These are phyloP conservation scores for Anaeromyces robustus DNA, from an alignment of 192 early-diverging fungal genomes.

Conservation along the genomic window DNA sequence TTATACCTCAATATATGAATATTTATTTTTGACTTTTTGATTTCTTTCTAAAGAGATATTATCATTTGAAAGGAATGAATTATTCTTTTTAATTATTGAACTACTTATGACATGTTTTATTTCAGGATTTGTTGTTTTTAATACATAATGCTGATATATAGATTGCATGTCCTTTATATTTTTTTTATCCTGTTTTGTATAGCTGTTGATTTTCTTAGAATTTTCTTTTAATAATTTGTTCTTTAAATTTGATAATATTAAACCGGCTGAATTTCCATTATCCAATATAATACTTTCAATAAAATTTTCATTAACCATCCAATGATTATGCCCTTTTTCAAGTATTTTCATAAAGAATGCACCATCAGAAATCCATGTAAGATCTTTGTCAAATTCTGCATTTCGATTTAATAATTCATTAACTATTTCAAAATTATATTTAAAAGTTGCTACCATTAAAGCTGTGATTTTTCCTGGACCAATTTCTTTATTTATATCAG, in stretches of 20 bases:
- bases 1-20: not conserved
- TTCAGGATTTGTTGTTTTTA: not conserved
- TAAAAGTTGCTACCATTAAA: not conserved
- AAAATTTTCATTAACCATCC: not conserved
- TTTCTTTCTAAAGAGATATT: not conserved
- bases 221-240: no score
- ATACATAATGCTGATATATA: not conserved
- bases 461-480: constrained; percentile 9
- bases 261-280: no score
- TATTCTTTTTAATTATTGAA: not conserved
- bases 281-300: not conserved
- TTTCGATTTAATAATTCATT: not conserved
- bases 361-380: not conserved
- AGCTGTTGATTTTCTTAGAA: no score
- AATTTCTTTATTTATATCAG: constrained; percentile 14
- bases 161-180: not conserved
- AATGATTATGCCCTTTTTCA: not conserved
- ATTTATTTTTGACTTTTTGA: not conserved
- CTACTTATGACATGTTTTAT: not conserved
- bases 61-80: not conserved
- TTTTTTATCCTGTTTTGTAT: no score
- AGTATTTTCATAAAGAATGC: not conserved
- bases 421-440: not conserved
- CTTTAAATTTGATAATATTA: no score
- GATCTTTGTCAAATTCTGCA: not conserved